phyloP scores from a whole-genome alignment of 2,329 filamentous ascomycete species.

The Pezicula carpinea region DNA sequence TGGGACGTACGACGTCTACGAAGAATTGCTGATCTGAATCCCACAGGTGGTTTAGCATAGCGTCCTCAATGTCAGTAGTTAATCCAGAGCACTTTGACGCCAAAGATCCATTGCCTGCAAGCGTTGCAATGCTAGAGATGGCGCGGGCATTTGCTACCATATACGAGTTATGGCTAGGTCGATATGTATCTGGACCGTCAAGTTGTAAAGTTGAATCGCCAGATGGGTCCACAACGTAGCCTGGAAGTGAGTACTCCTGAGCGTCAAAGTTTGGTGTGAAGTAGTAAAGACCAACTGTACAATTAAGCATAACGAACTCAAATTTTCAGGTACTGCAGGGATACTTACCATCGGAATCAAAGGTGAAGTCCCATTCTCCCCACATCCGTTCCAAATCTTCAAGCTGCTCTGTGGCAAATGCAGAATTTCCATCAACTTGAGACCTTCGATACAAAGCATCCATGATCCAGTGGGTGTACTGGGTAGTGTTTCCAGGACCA shows the following conservation, averaged over 20 bases:
- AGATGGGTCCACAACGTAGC: slow-evolving; percentile 29
- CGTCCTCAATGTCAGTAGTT: slow-evolving; percentile 30
- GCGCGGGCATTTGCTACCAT: slow-evolving; percentile 38
- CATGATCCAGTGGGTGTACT: slow-evolving; percentile 35
- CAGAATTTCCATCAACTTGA: slow-evolving; percentile 33
- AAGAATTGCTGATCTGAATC: slow-evolving; percentile 34
- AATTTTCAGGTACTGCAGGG: too few species aligned
- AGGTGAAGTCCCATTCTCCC: slow-evolving; percentile 34
- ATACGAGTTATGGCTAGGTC: slow-evolving; percentile 39
- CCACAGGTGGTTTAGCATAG: slow-evolving; percentile 34
- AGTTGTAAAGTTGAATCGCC: slow-evolving; percentile 27
- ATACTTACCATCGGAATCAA: slow-evolving; percentile 21
- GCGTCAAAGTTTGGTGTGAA: slow-evolving; percentile 39
- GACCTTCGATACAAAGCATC: slow-evolving; percentile 30
- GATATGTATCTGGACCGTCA: slow-evolving; percentile 36
- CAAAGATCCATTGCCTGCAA: slow-evolving; percentile 28
- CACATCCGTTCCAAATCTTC: slow-evolving; percentile 35
- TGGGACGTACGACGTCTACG: slow-evolving; percentile 32
- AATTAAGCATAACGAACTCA: too few species aligned
- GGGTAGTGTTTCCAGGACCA: slow-evolving; percentile 31
- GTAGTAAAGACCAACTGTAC: slow-evolving; percentile 34
- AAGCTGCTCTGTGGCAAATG: slow-evolving; percentile 34
- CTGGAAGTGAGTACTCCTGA: slow-evolving; percentile 36
- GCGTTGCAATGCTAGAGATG: slow-evolving; percentile 32
- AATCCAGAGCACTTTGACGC: slow-evolving; percentile 29